These are phyloP conservation scores for Vigna hirtella DNA, from an alignment of 306 rosid species.

Conservation along the genomic window DNA sequence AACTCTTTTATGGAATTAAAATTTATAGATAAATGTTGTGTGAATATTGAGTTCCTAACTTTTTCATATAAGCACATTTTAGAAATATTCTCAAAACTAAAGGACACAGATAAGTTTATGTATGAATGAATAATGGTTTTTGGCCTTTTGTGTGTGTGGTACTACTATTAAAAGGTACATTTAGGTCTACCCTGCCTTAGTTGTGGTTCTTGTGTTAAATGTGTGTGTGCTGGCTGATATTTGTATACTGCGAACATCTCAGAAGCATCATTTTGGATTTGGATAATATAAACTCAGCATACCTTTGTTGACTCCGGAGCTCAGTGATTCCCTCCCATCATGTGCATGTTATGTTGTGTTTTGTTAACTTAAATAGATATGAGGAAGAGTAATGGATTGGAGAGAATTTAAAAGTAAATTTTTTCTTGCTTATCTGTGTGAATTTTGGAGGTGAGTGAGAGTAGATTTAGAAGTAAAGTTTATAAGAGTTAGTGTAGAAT, in stretches of 20 bases:
- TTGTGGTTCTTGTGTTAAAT: slow-evolving; percentile 24
- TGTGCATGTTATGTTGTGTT: not conserved
- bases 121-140: not conserved
- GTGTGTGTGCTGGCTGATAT: not conserved
- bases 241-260: slow-evolving; percentile 1
- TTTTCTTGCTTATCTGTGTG: too few species aligned
- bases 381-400: too few species aligned
- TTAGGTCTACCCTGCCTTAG: slow-evolving; percentile 11
- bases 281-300: slow-evolving; percentile 16
- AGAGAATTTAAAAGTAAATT: too few species aligned
- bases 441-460: too few species aligned
- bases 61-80: not conserved
- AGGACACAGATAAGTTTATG: not conserved
- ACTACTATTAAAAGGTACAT: not conserved
- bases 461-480: too few species aligned
- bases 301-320: slow-evolving; percentile 28
- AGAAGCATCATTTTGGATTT: slow-evolving; percentile 32
- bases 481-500: too few species aligned
- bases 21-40: not conserved
- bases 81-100: not conserved
- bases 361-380: not conserved
- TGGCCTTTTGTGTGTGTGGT: slow-evolving; percentile 18
- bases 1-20: not conserved
- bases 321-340: not conserved
- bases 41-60: too few species aligned